Base-by-base conservation (phyloP, 176 grass and related monocot species). In the Poa annua region DNA sequence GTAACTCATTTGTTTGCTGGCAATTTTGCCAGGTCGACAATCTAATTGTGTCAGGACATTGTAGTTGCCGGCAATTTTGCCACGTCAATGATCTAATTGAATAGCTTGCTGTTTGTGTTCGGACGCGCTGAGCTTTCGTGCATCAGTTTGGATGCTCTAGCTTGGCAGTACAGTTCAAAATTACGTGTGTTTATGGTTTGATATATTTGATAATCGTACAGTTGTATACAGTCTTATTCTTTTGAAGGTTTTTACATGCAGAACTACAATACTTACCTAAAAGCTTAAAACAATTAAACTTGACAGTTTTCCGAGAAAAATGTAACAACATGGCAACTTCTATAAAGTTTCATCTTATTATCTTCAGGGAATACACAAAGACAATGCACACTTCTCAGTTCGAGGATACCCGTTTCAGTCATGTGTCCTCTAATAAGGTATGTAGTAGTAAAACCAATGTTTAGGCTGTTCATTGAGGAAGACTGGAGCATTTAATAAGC, bases 381-480 rank as follows among this genome's bases (percentile, higher is more conserved):
- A 56, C 81, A 74, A 21, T 68, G 33, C 78, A 48, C 49, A 35
- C 51, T 83, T 82, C 85, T 83, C 83, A 79, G 68, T 55, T 64
- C 3, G 71, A 82, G 38, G 87, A 85, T 79, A 48, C 71, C 84
- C 61, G 82, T 83, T 85, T 90, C 84, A 89, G 63, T 85, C 93
- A 92, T 60, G 91, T 99, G 41, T 82, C 91, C 78, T 99, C 93
- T 74, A 81, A 92, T 83, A 90, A 95, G 93, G 96, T 93, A 90
- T 87, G 74, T 29, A 35, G 25, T 7, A 57, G 21, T 56, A 62
- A 36, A n/a, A 32, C 55, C 8, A 55, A 64, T 81, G 20, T 26
- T 74, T 47, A 26, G 14, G 26, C 22, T 6, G 10, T 79, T 47
- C 10, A 4, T 19, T 35, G 22, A 15, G 20, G 24, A 70, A 61